These are phyloP conservation scores for Diaporthe citrichinensis DNA, from an alignment of 2,329 filamentous ascomycete species.

Conservation along the genomic window DNA sequence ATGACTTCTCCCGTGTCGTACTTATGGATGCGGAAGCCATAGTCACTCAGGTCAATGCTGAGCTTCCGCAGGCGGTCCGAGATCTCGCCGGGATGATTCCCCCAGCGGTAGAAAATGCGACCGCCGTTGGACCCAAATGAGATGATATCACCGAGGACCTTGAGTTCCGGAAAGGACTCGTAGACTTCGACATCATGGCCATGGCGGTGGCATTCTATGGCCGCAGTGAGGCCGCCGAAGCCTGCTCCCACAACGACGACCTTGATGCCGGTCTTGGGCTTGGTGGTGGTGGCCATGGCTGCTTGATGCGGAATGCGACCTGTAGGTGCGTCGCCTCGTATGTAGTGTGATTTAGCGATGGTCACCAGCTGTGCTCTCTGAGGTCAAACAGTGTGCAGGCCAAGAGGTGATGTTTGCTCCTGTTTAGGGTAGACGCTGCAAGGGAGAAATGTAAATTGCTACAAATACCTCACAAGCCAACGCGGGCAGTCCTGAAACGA, in stretches of 20 bases:
- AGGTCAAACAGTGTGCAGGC: neutral
- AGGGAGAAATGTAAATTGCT: neutral
- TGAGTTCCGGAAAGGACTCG: constrained; percentile 70
- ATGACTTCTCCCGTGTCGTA: constrained; percentile 72
- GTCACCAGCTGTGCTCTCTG: neutral
- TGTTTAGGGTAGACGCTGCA: neutral
- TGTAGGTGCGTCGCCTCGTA: neutral
- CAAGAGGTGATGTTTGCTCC: neutral
- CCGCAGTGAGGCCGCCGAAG: constrained; percentile 73
- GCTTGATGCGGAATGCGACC: neutral
- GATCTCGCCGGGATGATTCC: constrained; percentile 57
- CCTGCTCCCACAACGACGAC: constrained; percentile 67
- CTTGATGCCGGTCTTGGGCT: constrained; percentile 62
- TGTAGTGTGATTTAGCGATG: neutral
- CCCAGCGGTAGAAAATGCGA: constrained; percentile 73
- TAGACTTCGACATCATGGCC: constrained; percentile 72
- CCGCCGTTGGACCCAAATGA: constrained; percentile 73
- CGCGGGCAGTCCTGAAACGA: neutral
- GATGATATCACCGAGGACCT: constrained; percentile 73
- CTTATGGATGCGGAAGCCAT: constrained; percentile 75
- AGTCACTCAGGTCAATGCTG: constrained; percentile 64
- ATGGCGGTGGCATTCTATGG: constrained; percentile 74
- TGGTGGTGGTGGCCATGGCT: constrained; percentile 19
- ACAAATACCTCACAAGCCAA: neutral
- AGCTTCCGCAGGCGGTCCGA: constrained; percentile 61